Evolutionary conservation across 176 grass and related monocot genomes (phyloP).

Genomic region (Neostapfia colusana): DNA sequence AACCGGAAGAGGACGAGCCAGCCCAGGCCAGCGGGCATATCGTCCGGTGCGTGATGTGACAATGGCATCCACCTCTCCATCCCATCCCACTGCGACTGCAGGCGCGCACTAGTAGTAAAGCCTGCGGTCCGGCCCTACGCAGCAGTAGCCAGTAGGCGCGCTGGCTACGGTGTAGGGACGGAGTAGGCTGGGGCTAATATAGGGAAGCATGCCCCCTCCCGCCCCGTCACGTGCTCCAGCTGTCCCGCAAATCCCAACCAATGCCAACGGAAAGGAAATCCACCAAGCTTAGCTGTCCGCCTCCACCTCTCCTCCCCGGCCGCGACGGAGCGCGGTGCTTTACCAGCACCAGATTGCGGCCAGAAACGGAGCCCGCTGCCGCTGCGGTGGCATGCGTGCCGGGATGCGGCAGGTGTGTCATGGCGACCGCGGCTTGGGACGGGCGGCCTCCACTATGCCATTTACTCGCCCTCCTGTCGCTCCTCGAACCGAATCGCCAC

Average conservation of each 20-base stretch:
- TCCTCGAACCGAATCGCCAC: neutral
- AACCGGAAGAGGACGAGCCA: neutral
- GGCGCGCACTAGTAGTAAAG: neutral
- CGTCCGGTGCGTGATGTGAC: conserved; percentile 26
- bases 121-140: too few relatives aligned
- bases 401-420: neutral
- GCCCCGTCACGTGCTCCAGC: conserved; percentile 38
- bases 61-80: conserved; percentile 4
- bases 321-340: neutral
- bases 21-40: neutral
- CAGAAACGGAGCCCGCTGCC: neutral
- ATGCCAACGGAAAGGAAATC: conserved; percentile 2
- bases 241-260: conserved; percentile 34
- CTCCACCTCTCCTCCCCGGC: neutral
- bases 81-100: neutral
- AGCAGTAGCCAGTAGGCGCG: too few relatives aligned
- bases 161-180: neutral
- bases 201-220: conserved; percentile 54
- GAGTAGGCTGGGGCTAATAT: conserved; percentile 29
- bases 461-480: neutral
- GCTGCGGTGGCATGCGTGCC: neutral
- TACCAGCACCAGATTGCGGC: neutral
- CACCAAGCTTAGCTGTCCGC: neutral
- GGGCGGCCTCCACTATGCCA: too few relatives aligned
- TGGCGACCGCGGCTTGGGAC: too few relatives aligned